Evolutionary conservation across 1,284 basidiomycete genomes (phyloP), one percentile per base, ranked within the genome.

Genomic region (Melampsora larici-populina): DNA sequence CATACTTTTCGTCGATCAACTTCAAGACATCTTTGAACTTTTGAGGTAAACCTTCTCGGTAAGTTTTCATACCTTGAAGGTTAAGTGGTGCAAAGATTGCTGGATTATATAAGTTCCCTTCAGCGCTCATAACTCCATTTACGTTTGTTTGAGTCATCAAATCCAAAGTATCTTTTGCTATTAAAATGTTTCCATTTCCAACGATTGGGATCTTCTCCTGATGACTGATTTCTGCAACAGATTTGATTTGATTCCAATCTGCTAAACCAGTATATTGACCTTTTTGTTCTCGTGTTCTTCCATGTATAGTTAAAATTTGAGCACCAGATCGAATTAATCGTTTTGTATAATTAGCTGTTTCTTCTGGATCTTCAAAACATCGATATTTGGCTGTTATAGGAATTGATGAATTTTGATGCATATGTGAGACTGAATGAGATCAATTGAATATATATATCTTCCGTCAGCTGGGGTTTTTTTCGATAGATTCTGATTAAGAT

Each of bases 381-480:
- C 97, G 89, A 85, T 97, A 97, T 84, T 99, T 99, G 68, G 94
- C 96, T 0, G 94, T 98, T 0, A 98, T 93, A 0, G 97, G 96
- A 15, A 97, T 86, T 0, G 88, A 87, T 3, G 98, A 88, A 81
- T 96, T 91, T 71, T 87, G 84, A 83, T 98, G 94, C 1, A 97
- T 86, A 1, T 86, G 93, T 78, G 90, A 91, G 83, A 97, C 93
- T 94, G 80, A 0, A 31, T n/a, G 33, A 46, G 43, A 46, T 46
- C 43, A 46, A 46, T 46, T 46, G 43, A 46, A 46, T 46, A 17
- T 46, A 46, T 46, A 46, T 46, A 46, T 13, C 43, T 46, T 46
- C 43, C 43, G 43, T 46, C 43, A 46, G 43, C 43, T 46, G 43
- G 36, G 43, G 13, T 15, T 46, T 7, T 43, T 46, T 46, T 15